Base-by-base conservation (phyloP, 2,329 filamentous ascomycete species). In the Fusarium decemcellulare region DNA sequence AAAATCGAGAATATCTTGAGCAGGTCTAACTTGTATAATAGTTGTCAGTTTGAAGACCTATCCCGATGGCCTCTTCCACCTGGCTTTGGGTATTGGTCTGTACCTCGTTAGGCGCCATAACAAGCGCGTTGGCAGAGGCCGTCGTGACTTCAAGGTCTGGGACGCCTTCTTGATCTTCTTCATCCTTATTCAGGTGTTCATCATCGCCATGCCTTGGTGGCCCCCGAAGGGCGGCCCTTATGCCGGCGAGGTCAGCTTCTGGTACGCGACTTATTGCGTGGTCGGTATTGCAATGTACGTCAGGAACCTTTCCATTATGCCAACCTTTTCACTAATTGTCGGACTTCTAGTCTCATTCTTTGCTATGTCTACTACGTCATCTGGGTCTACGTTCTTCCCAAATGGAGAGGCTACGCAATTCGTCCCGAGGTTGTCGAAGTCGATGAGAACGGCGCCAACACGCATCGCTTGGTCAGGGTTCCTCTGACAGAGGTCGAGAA, bases 191-290 rank as follows among this genome's bases (percentile, higher is more conserved):
- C 87, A 91, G 54, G 59, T 90, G 0, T 93, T 89, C 62, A 80
- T 92, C 46, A 79, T 93, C 3, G 83, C 90, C 15, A 92, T 92
- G 84, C 91, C 91, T 0, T 93, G 91, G 91, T 91, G 89, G 68
- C 91, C 91, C 2, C 92, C 91, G 0, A 81, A 83, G 1, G 85
- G 81, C 1, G 91, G 91, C 0, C 81, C 81, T 0, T 85, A 86
- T 36, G 88, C 86, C 0, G 91, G 90, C 0, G 87, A 91, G 59
- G 91, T 93, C 2, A 91, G 87, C 56, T 93, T 94, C 77, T 93
- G 89, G 88, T 94, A 93, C 68, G 91, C 85, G 2, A 93, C 90
- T 0, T 93, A 93, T 70, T 85, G 87, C 18, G 86, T 89, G 1
- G 86, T 88, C 1, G 90, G 91, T 0, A 85, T 93, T 61, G 89